Base-by-base conservation (phyloP, 352 stramenopile genomes). In the Globisporangium lucens region DNA sequence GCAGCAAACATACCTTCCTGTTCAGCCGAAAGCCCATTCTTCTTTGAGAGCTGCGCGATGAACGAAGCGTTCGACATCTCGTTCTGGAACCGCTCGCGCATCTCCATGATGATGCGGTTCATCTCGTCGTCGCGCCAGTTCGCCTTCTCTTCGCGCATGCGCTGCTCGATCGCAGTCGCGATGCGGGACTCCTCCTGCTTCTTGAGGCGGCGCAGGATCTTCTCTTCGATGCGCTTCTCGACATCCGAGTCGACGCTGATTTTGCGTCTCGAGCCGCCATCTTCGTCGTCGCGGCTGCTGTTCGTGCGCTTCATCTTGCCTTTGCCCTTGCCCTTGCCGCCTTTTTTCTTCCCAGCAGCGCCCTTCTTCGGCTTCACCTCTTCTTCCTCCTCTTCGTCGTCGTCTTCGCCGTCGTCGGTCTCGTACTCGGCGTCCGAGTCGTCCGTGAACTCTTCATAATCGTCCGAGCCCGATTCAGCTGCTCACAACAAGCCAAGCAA, bases 51-150 rank as follows among this genome's bases (percentile, higher is more conserved):
- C 24, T 77, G 67, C 29, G 79, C 76, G 65, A 89, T 85, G 65
- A 94, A 90, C 22, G 71, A 71, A 22, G 79, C 74, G 46, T 79
- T 84, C 43, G 81, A 83, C 78, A 94, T 88, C 75, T 95, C 87
- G 46, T 69, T 90, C 70, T 94, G 85, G 67, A 95, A 90, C 5
- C 86, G 84, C 66, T 93, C 86, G 41, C 87, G 83, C 84, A 95
- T 93, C 69, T 95, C 85, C 78, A 93, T 91, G 66, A 93, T 93
- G 65, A 95, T 95, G 57, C 86, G 86, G 74, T 95, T 95, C 87
- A 95, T 95, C 71, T 95, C 87, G 52, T 91, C 87, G 66, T 95
- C 87, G 46, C 82, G 83, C 87, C 87, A 95, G 59, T 87, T 92
- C n/a, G 87, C 87, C 66, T 95, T 95, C 46, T 91, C 84, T 36